phyloP scores from a whole-genome alignment of 768 basidiomycete species.

The Podaxis sp. region DNA sequence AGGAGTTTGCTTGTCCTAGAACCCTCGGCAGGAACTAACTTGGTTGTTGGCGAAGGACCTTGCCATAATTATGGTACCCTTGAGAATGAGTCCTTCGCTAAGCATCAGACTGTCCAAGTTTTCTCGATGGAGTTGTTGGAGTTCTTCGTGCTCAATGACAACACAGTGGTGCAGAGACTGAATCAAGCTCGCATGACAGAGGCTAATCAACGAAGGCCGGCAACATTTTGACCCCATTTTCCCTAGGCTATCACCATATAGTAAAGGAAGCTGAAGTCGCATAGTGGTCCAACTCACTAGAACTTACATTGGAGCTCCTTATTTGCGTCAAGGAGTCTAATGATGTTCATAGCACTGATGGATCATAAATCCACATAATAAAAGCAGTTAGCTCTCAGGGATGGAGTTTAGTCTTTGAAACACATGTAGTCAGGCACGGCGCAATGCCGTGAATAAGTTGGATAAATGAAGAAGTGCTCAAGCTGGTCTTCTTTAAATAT shows the following conservation, averaged over 20 bases:
- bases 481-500: too few relatives aligned
- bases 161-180: neutral
- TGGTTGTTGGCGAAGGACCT: neutral
- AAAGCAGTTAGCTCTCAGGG: neutral
- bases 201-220: neutral
- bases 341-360: neutral
- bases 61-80: neutral
- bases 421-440: too few relatives aligned
- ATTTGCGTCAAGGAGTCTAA: neutral
- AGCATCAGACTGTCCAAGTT: neutral
- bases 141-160: neutral
- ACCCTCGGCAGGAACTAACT: neutral
- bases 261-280: neutral
- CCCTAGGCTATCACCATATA: neutral
- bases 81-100: neutral
- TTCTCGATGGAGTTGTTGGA: neutral
- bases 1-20: neutral
- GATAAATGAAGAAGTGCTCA: too few relatives aligned
- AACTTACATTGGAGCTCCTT: neutral
- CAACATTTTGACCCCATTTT: neutral
- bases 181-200: neutral
- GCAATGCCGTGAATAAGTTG: too few relatives aligned
- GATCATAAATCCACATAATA: neutral
- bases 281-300: neutral
- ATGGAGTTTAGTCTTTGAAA: neutral